Evolutionary conservation across 345 rosid species (phyloP), one percentile per base, ranked within the genome.

Genomic region (Gossypium arboreum): DNA sequence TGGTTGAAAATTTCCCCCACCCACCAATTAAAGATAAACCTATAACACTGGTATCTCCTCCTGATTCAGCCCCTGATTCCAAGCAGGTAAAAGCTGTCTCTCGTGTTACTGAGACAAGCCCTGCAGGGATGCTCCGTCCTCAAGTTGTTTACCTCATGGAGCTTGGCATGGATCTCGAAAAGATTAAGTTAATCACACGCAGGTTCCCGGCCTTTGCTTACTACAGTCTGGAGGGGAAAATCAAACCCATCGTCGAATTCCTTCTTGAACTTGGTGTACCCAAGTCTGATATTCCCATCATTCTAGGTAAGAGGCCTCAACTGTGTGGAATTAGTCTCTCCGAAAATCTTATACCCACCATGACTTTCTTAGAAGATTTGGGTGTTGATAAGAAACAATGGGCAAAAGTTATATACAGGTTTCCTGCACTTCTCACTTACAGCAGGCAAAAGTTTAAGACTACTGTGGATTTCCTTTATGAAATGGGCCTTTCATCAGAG

Each of bases 221-320:
- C 76, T 90, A 90, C 85, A 94, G 92, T 77, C 81, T 94, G 56
- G 97, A 92, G 34, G 88, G 93, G 4, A 92, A 94, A 77, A 89
- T 94, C 82, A 94, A 87, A 84, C 98, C 97, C 0, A 79, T 86
- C n/a, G 93, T 94, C 1, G 92, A 94, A 65, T 94, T 94, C 74
- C 93, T 94, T 71, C 83, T 94, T 54, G 84, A 86, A 79, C 94
- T 92, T 13, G 98, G 98, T 9, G 78, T 94, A 11, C 82, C 93
- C 6, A 92, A 89, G 67, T 85, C 93, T 54, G 85, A 88, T 34
- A 87, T 94, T 73, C 85, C 89, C 0, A 77, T 77, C 44, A 88
- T 92, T 75, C 85, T 94, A 57, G 72, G 78, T 68, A 94, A 89
- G 84, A 86, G 97, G 60, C 97, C 98, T 52, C 98, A 94, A 77